Evolutionary conservation across 768 basidiomycete genomes (phyloP).

Genomic region (Tylopilus intermedius): DNA sequence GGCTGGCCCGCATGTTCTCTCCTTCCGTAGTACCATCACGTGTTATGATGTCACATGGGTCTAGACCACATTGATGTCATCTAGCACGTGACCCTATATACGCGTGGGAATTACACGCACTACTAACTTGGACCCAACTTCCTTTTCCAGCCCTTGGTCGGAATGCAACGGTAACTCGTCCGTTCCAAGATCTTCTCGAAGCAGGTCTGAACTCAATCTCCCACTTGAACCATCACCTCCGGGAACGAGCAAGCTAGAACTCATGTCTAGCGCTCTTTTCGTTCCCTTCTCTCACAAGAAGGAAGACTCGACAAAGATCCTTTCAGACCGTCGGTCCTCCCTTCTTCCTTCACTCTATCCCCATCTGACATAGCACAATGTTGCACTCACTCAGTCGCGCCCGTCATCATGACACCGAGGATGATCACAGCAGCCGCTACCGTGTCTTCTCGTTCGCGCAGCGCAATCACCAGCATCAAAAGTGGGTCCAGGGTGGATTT

Average conservation of each 20-base stretch:
- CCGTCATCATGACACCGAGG: constrained; percentile 84
- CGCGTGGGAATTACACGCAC: constrained; percentile 5
- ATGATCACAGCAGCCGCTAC: constrained; percentile 71
- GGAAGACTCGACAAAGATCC: constrained; percentile 63
- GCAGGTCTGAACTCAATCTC: not conserved
- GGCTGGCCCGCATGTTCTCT: not conserved
- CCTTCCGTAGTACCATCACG: constrained; percentile 16
- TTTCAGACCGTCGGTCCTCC: constrained; percentile 62
- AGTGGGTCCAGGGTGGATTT: constrained; percentile 54
- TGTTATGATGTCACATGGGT: constrained; percentile 29
- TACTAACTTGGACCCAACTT: not conserved
- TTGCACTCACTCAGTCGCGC: constrained; percentile 53
- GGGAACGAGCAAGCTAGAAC: constrained; percentile 45
- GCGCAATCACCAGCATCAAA: constrained; percentile 27
- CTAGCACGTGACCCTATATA: constrained; percentile 11
- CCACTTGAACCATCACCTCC: not conserved
- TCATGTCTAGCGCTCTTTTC: constrained; percentile 66
- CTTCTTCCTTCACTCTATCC: not conserved
- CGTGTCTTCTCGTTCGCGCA: constrained; percentile 49
- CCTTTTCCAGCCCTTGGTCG: constrained; percentile 6
- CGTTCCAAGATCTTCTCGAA: no score
- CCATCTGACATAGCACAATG: not conserved
- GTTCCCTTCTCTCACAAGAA: constrained; percentile 59
- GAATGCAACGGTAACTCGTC: constrained; percentile 13
- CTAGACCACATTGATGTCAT: constrained; percentile 27